Conservation (phyloP, 1,284 basidiomycete genomes). For the Trichosporon coremiiforme region DNA sequence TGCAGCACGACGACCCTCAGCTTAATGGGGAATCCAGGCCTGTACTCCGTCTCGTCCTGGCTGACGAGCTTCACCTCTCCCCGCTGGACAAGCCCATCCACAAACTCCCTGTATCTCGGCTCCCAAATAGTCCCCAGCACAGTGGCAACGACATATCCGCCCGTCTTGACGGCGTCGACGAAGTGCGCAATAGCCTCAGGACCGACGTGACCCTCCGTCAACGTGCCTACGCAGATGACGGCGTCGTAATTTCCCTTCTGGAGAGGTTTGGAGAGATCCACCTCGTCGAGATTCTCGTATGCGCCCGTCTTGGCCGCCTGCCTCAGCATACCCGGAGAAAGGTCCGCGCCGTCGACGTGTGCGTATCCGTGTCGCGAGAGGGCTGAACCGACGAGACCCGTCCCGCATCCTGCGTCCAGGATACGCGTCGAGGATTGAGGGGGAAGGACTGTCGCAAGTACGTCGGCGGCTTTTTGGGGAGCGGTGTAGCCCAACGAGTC, state of each 20-base stretch:
- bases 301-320: background rate
- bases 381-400: background rate
- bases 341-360: background rate
- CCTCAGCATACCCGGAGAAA: background rate
- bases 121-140: background rate
- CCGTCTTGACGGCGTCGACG: background rate
- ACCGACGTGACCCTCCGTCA: background rate
- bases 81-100: background rate
- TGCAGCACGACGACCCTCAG: slow-evolving; percentile 7
- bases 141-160: background rate
- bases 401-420: background rate
- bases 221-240: background rate
- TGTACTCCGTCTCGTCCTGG: background rate
- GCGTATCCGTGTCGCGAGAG: background rate
- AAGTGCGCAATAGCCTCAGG: background rate
- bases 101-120: background rate
- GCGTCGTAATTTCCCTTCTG: background rate
- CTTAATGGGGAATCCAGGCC: background rate
- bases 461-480: slow-evolving; percentile 7
- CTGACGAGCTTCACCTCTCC: background rate
- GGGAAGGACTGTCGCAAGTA: background rate
- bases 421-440: background rate
- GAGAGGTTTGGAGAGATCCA: background rate
- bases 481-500: slow-evolving; percentile 18
- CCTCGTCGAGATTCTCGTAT: background rate